phyloP scores from a whole-genome alignment of 1,284 basidiomycete genomes.

The Cutaneotrichosporon sp. region DNA sequence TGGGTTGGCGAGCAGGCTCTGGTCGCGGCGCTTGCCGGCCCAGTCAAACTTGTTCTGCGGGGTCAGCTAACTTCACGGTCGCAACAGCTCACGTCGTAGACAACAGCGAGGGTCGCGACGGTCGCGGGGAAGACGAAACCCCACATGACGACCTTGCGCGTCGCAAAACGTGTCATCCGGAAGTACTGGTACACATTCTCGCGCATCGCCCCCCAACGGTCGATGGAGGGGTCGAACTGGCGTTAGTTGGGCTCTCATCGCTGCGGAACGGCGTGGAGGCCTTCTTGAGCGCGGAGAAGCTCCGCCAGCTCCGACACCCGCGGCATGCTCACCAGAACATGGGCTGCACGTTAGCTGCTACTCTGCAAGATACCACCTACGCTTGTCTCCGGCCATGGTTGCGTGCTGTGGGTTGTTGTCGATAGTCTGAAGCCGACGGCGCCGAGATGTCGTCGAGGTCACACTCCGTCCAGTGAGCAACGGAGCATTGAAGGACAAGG shows the following conservation, averaged over 20 bases:
- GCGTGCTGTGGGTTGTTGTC: conserved; percentile 1
- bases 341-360: conserved; percentile 23
- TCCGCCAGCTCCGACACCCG: background rate
- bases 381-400: conserved; percentile 31
- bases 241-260: background rate
- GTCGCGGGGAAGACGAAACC: conserved; percentile 39
- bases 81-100: conserved; percentile 34
- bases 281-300: background rate
- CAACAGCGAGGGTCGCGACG: conserved; percentile 25
- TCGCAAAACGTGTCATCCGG: conserved; percentile 64
- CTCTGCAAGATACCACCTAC: background rate
- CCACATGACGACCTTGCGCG: conserved; percentile 33
- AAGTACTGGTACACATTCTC: conserved; percentile 74
- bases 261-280: background rate
- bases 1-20: conserved; percentile 26
- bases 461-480: background rate
- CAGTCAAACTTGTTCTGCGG: conserved; percentile 35
- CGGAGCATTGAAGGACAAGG: background rate
- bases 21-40: conserved; percentile 40
- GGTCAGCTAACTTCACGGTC: background rate
- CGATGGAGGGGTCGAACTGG: conserved; percentile 70
- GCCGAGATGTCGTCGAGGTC: conserved; percentile 3
- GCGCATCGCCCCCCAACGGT: conserved; percentile 73
- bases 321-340: conserved; percentile 19
- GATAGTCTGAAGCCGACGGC: background rate